A percentile compares a stretch with the other conserved stretches of the same genome.
phyloP scores from a whole-genome alignment of 2,329 filamentous ascomycete species.

The Neopestalotiopsis sp. region DNA sequence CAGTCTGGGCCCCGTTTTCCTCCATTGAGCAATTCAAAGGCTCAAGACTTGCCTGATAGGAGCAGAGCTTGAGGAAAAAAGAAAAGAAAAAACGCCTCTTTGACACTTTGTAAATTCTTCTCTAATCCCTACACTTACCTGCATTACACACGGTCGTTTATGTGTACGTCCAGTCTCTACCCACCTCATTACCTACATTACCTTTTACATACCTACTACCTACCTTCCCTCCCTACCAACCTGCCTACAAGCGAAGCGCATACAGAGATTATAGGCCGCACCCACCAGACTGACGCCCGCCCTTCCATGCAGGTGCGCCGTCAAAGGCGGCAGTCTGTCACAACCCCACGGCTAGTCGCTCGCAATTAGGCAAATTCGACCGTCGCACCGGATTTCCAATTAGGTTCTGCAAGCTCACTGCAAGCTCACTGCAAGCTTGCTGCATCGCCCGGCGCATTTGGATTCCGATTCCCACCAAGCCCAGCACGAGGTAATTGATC shows the following conservation, averaged over 20 bases:
- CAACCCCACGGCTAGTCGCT: slow-evolving; percentile 14
- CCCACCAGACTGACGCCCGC: neutral
- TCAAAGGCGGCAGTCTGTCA: slow-evolving; percentile 6
- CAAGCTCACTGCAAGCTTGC: neutral
- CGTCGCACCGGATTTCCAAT: slow-evolving; percentile 4
- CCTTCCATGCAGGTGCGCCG: slow-evolving; percentile 15
- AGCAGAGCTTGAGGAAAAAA: neutral
- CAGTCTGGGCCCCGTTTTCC: neutral
- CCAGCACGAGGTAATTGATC: neutral
- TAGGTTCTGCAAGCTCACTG: slow-evolving; percentile 1
- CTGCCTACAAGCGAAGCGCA: neutral
- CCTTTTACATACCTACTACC: neutral
- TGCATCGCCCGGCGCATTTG: neutral
- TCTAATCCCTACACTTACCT: neutral
- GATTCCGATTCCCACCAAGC: neutral
- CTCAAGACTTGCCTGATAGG: neutral
- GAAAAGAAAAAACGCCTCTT: neutral
- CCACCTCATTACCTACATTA: neutral
- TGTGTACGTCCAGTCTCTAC: neutral
- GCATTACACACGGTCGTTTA: no score
- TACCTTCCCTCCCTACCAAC: no score
- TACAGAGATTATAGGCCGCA: neutral
- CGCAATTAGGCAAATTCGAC: slow-evolving; percentile 19
- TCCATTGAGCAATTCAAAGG: neutral
- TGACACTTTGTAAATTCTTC: neutral